Evolutionary conservation across 148 eudicot genomes (phyloP), one percentile per base, ranked within the genome.

Genomic region (Nepenthes gracilis): DNA sequence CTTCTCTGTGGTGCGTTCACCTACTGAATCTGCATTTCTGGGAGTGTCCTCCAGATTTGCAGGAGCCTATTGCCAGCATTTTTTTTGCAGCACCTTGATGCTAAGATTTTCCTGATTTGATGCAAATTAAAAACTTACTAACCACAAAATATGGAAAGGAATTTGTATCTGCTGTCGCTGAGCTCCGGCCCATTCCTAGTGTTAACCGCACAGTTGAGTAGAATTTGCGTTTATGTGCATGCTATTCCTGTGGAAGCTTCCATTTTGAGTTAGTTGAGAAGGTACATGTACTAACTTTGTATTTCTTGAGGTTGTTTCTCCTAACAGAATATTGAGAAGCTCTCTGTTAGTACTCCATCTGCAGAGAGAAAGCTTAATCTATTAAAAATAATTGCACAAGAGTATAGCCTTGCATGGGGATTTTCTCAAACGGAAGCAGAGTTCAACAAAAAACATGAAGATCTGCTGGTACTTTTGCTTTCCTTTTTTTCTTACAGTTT

Each of bases 151-250:
- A 93, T 60, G 99, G 99, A 6, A 93, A 86, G 82, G 99, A 89
- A 61, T 93, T 86, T 70, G 74, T 83, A 70, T 68, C 95, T 43
- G 92, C 95, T 75, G 87, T 91, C 61, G 84, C 83, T 58, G 97
- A 93, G 77, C 89, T 89, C 68, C 83, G 97, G 58, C 99, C 99
- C 58, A 95, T 86, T 78, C 78, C 89, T 32, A 80, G 96, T 63
- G 96, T 93, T 69, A 93, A 93, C 64, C 99, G 97, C 59, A 93
- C 99, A 84, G 97, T 93, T 88, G 80, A 74, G 70, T 66, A 54
- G 23, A 36, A 76, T 23, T 53, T 52, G 48, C 6, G 48, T 77
- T 45, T 45, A 45, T 11, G 48, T 11, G 48, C 48, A 23, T 23
- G 23, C 23, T 23, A 23, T 23, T 23, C 23, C 23, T 23, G 23